Evolutionary conservation across 2,329 filamentous ascomycete genomes (phyloP), one percentile per base, ranked within the genome.

Genomic region (Plenodomus lindquistii): DNA sequence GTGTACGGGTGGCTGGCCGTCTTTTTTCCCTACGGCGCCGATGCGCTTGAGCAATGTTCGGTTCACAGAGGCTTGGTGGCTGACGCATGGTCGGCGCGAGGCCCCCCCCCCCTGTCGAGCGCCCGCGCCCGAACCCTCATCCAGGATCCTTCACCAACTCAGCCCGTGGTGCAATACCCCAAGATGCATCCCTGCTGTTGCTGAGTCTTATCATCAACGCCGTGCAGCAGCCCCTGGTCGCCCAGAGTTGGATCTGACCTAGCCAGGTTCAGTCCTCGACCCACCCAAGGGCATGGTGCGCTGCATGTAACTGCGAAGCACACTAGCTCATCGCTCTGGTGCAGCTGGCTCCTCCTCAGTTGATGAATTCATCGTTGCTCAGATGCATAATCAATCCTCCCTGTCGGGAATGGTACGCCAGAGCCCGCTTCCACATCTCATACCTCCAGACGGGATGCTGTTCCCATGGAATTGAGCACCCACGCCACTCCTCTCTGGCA

Each of bases 341-440:
- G 52, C 62, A 61, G 60, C 63, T 60, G 61, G 50, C 56, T 57
- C 57, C 53, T 55, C 57, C 53, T 62, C 60, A 60, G 56, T 66
- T 62, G 63, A 68, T 65, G 66, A 64, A 62, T 67, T 66, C 63
- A 64, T 67, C 55, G 64, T 62, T 61, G 59, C 58, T 60, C 61
- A 61, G 54, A 60, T 64, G 66, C 64, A 66, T 65, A 67, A 64
- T 61, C 62, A 55, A 60, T 47, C 37, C 45, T 55, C 64, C 58
- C 58, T 48, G 56, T 66, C 66, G 57, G 66, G 62, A 57, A 58
- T 52, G 55, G 54, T 48, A 63, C 52, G 59, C 50, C 54, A 50
- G 57, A 59, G 40, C 41, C 54, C 57, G 49, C 52, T 53, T 54
- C 53, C 59, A 55, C 46, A 44, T 50, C 52, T 46, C 53, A 47